A percentile compares a stretch with the other conserved stretches of the same genome.
These are phyloP conservation scores for Colletotrichum scovillei DNA, from an alignment of 2,329 filamentous ascomycete species.

Conservation along the genomic window DNA sequence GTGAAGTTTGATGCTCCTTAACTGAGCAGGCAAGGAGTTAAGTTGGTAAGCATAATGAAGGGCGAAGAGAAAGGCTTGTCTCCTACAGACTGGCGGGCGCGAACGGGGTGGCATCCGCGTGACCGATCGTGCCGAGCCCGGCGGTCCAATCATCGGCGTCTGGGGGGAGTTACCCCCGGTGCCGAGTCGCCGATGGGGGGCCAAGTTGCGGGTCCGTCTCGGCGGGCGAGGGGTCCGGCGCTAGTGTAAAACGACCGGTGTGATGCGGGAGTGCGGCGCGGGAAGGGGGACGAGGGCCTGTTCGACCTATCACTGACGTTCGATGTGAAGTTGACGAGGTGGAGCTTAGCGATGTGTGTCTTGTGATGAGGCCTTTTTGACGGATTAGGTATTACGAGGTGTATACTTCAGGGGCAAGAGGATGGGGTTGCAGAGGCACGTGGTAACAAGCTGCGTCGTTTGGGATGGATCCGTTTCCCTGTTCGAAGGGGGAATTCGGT, in stretches of 20 bases:
- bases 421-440: background rate
- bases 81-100: background rate
- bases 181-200: background rate
- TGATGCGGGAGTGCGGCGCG: background rate
- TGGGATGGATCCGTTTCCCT: background rate
- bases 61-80: background rate
- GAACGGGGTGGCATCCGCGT: conserved; percentile 3
- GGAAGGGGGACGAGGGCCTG: background rate
- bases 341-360: background rate
- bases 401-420: background rate
- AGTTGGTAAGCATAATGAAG: too few relatives aligned
- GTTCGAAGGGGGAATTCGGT: too few relatives aligned
- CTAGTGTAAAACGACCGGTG: background rate
- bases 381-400: background rate
- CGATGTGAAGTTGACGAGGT: too few relatives aligned
- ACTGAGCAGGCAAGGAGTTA: too few relatives aligned
- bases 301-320: background rate
- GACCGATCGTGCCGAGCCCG: background rate
- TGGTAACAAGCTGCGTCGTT: background rate
- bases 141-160: conserved; percentile 24
- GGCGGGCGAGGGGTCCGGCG: conserved; percentile 4
- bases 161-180: background rate
- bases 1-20: background rate
- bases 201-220: background rate
- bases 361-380: conserved; percentile 6